Evolutionary conservation across 257 asterid species (phyloP).

Genomic region (Plantago major): DNA sequence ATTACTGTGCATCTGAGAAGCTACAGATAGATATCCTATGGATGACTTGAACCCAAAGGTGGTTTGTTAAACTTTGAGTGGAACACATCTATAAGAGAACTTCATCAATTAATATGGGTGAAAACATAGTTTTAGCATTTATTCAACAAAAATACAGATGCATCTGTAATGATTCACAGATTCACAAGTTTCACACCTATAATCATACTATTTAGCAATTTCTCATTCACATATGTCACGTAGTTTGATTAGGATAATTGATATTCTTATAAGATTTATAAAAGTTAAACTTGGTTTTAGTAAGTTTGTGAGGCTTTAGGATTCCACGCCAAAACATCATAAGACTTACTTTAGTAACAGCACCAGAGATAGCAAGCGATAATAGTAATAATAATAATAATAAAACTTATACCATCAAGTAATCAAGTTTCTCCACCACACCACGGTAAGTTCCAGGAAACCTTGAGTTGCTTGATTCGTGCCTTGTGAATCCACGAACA

Average conservation of each 20-base stretch:
- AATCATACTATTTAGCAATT: not conserved
- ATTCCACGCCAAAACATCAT: conserved; percentile 1
- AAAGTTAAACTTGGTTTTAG: conserved; percentile 1
- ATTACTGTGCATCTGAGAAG: conserved; percentile 8
- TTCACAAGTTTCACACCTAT: conserved; percentile 1
- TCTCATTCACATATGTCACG: no score
- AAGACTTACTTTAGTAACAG: not conserved
- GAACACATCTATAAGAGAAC: no score
- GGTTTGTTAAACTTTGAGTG: no score
- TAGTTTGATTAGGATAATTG: not conserved
- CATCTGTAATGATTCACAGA: not conserved
- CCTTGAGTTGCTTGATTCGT: conserved; percentile 70
- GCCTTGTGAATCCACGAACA: conserved; percentile 92
- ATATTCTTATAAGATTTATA: not conserved
- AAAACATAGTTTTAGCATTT: no score
- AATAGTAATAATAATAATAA: not conserved
- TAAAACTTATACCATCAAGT: conserved; percentile 55
- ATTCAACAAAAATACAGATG: not conserved
- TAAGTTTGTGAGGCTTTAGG: conserved; percentile 3
- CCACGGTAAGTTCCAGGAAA: conserved; percentile 89
- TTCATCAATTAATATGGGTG: no score
- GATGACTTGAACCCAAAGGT: no score
- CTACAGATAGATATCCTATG: not conserved
- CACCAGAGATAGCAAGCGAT: not conserved
- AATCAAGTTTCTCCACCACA: conserved; percentile 88